These are phyloP conservation scores for Kentomonas sorsogonicus DNA, from an alignment of 208 protist genomes.

Conservation along the genomic window DNA sequence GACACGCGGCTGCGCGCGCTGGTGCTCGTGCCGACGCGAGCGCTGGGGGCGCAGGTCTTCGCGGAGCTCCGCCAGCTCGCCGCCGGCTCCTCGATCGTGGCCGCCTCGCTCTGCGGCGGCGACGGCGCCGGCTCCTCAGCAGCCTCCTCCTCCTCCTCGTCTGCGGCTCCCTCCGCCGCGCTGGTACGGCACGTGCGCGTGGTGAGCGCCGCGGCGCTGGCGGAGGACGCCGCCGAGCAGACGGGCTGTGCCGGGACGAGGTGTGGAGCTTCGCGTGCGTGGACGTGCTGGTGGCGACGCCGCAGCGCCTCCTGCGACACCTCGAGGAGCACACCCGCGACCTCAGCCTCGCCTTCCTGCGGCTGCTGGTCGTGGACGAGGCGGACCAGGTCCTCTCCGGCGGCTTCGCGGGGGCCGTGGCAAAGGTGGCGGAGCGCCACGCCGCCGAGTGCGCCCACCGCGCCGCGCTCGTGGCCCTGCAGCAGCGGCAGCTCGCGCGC, in stretches of 20 bases:
- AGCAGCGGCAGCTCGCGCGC: background rate
- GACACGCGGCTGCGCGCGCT: conserved; percentile 59
- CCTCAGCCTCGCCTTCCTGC: conserved; percentile 50
- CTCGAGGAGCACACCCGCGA: conserved; percentile 61
- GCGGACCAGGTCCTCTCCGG: conserved; percentile 83
- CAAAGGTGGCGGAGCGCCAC: conserved; percentile 32
- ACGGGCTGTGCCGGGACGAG: background rate
- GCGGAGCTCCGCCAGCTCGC: conserved; percentile 59
- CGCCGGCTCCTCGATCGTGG: conserved; percentile 55
- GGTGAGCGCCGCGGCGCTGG: background rate
- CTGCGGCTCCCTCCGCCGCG: no score
- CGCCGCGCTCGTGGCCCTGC: background rate
- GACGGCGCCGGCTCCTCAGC: conserved; percentile 32
- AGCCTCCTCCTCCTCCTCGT: no score
- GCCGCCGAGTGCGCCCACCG: background rate
- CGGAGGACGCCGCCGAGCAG: background rate
- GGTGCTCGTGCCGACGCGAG: conserved; percentile 78
- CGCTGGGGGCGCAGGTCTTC: conserved; percentile 76
- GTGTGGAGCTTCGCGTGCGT: conserved; percentile 19
- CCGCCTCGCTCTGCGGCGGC: conserved; percentile 55
- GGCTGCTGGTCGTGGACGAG: conserved; percentile 85
- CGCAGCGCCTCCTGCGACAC: conserved; percentile 76
- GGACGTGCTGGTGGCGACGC: conserved; percentile 79
- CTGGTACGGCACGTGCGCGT: conserved; percentile 1
- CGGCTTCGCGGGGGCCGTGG: conserved; percentile 69